Evolutionary conservation across 805 yeast species (phyloP).

Genomic region (Saccharomyces eubayanus): DNA sequence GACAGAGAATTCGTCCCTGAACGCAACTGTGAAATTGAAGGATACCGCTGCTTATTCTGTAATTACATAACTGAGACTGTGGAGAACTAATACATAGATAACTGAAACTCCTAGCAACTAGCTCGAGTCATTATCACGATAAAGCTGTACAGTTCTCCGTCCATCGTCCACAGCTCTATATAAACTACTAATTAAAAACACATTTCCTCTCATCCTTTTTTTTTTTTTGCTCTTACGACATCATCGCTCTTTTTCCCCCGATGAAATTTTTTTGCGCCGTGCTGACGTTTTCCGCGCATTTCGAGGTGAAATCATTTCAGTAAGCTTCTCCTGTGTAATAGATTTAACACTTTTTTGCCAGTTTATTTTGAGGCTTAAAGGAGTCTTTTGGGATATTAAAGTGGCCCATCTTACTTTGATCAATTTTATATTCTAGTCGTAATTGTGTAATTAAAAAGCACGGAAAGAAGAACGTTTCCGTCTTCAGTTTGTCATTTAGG

Average conservation of each 20-base stretch:
- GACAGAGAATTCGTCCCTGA: slow-evolving; percentile 23
- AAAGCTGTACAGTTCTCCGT: neutral
- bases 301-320: neutral
- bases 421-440: neutral
- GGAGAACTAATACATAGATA: slow-evolving; percentile 1
- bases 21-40: slow-evolving; percentile 24
- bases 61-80: slow-evolving; percentile 21
- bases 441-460: neutral
- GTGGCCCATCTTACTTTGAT: neutral
- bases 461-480: neutral
- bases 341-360: neutral
- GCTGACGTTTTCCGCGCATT: neutral
- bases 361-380: neutral
- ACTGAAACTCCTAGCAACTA: neutral
- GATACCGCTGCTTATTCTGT: slow-evolving; percentile 45
- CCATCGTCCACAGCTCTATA: neutral
- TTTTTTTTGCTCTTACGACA: neutral
- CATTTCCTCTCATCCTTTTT: neutral
- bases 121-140: neutral
- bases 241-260: neutral
- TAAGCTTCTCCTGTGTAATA: neutral
- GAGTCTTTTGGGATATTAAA: neutral
- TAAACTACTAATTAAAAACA: neutral
- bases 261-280: neutral
- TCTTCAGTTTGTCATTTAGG: neutral